Evolutionary conservation across 2,329 filamentous ascomycete genomes (phyloP), one percentile per base, ranked within the genome.

Genomic region (Microdochium trichocladiopsis): DNA sequence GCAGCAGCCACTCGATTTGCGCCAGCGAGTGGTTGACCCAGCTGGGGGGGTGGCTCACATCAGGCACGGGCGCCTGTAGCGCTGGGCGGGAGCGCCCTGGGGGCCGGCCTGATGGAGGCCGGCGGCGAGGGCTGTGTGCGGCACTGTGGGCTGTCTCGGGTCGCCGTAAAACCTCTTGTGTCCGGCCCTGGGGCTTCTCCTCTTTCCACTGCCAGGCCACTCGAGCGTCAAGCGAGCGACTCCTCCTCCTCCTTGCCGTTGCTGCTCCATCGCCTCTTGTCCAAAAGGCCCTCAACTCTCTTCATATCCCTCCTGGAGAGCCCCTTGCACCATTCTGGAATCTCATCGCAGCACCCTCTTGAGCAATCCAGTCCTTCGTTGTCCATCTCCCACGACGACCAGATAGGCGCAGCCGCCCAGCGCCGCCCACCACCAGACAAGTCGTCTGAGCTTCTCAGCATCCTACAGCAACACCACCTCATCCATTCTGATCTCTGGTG

Each of bases 401-500:
- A 45, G 41, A 11, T 16, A 41, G 11, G 11, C n/a, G 11, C 18
- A 10, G 49, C 58, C 51, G 49, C 53, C 47, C 54, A 63, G 60
- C 54, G 61, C 57, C 61, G 61, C 60, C 58, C 56, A 56, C 57
- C 56, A 50, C 41, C 11, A 37, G 53, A 58, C 60, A 58, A 56
- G 59, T 58, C 56, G 61, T 54, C 53, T 61, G 60, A 60, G 63
- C 60, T 66, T 63, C 56, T 45, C 58, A 61, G 58, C 63, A 63
- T 63, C 59, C 59, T 58, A 61, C 52, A 57, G 55, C 63, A 54
- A 63, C 57, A 57, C 66, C 65, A 61, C 63, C 60, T 60, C 65
- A 61, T 65, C 64, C 52, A 54, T 58, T 56, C 54, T 58, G 55
- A 59, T 55, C 59, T 62, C 57, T 61, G 58, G 72, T 74, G 65